Evolutionary conservation across 345 rosid species (phyloP).

Genomic region (Citrus inodora): DNA sequence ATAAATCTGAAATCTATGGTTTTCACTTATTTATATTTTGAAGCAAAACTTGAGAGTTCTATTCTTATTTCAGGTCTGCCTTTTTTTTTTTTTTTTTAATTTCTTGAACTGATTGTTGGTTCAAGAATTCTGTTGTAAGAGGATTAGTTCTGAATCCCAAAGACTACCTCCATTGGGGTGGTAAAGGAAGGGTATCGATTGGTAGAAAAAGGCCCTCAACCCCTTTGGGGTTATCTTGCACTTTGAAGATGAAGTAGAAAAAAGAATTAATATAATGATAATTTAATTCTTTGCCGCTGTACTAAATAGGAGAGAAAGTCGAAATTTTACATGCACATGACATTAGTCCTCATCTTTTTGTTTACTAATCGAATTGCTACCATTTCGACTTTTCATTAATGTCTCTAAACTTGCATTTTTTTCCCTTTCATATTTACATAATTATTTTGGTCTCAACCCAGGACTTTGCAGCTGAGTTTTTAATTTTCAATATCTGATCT

Average conservation of each 20-base stretch:
- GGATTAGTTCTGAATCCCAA: too few species aligned
- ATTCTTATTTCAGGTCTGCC: neutral
- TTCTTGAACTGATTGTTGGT: neutral
- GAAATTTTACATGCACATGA: too few species aligned
- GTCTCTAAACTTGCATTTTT: neutral
- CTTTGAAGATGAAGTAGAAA: neutral
- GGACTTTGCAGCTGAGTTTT: neutral
- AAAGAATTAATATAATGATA: too few species aligned
- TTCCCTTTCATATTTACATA: neutral
- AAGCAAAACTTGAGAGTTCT: neutral
- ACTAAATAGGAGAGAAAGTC: too few species aligned
- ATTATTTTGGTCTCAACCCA: neutral
- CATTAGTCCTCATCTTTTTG: neutral
- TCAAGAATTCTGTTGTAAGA: neutral
- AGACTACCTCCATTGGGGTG: too few species aligned
- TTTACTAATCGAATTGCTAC: neutral
- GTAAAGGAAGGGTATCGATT: too few species aligned
- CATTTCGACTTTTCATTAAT: neutral
- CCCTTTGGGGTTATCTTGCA: neutral
- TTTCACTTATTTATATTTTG: neutral
- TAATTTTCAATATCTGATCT: neutral
- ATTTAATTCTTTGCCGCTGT: too few species aligned
- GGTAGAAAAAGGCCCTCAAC: neutral
- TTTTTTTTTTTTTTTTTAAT: neutral
- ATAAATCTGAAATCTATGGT: neutral